Base-by-base conservation (phyloP, 1,284 basidiomycete genomes). In the Afroboletus lepidellus region DNA sequence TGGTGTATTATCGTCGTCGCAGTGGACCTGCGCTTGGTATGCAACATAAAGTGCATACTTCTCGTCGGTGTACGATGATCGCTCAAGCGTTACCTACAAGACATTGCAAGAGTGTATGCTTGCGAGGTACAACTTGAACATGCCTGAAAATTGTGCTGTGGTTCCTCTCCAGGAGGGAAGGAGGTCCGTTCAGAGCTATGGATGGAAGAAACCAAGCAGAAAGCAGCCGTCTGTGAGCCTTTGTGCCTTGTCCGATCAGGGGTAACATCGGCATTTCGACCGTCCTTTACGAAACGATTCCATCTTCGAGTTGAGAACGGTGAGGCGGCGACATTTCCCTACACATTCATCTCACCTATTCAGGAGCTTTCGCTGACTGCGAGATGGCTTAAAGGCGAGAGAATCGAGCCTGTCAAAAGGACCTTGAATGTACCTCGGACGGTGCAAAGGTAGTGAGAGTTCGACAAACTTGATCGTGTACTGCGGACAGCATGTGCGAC, bases 401-500 rank as follows among this genome's bases (percentile, higher is more conserved):
- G 81, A 82, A 64, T 92, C 87, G n/a, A 96, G 77, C 62, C 90
- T 92, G 57, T 37, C 30, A 30, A 38, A 24, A 20, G n/a, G 34
- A 30, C 27, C 34, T 57, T 48, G 34, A 27, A 29, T 53, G 16
- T 33, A 29, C 41, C 20, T 44, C 7, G 45, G 47, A 49, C 46
- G 51, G n/a, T 25, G 30, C 44, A 52, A 25, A 37, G 45, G 48
- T 18, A n/a, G n/a, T n/a, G 41, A 34, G 39, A 44, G 41, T 51
- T 46, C 46, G 25, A 65, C 72, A 46, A 59, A 90, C 82, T 83
- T 88, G 69, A 97, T 97, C 0, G 94, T 92, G 66, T 95, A 96
- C 58, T 93, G 91, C 1, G 94, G 92, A 67, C 95, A 98, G 67
- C 95, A 98, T 5, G 92, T 90, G 8, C 74, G 70, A 57, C 74